Base-by-base conservation (phyloP, 345 rosid species). In the Ricinus communis region DNA sequence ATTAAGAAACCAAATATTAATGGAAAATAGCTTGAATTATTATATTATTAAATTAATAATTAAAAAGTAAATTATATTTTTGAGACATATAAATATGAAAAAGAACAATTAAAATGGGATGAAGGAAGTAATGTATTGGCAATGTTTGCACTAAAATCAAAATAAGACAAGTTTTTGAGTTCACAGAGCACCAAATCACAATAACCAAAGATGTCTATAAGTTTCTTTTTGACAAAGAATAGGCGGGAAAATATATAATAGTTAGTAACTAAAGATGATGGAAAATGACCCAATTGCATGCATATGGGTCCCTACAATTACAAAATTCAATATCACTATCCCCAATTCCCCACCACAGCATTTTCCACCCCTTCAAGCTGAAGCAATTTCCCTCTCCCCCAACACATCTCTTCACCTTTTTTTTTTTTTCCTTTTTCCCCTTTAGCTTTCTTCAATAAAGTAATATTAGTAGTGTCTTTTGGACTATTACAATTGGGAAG, bases 121-220 rank as follows among this genome's bases (percentile, higher is more conserved):
- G n/a, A n/a, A n/a, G n/a, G n/a, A n/a, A n/a, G n/a, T n/a, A n/a
- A n/a, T n/a, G n/a, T n/a, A n/a, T n/a, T n/a, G n/a, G n/a, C n/a
- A n/a, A n/a, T n/a, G n/a, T n/a, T n/a, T n/a, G n/a, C n/a, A n/a
- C n/a, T n/a, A n/a, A n/a, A n/a, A n/a, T n/a, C n/a, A n/a, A n/a
- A n/a, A n/a, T n/a, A n/a, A n/a, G n/a, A n/a, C n/a, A n/a, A n/a
- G n/a, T n/a, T n/a, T n/a, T n/a, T 30, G 27, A 28, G 72, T 58
- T 55, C 61, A 18, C 40, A 3, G 5, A 10, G 40, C 71, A 68
- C 52, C 62, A 46, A 30, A 28, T 45, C 72, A 45, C 71, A 55
- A 55, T 53, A 15, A 40, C 71, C 71, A 46, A 55, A 68, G 50
- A 27, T 68, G 27, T 43, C 4, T 28, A 15, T 4, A 14, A 45